Evolutionary conservation across 345 rosid genomes (phyloP), one percentile per base, ranked within the genome.

Genomic region (Aquilaria malaccensis): DNA sequence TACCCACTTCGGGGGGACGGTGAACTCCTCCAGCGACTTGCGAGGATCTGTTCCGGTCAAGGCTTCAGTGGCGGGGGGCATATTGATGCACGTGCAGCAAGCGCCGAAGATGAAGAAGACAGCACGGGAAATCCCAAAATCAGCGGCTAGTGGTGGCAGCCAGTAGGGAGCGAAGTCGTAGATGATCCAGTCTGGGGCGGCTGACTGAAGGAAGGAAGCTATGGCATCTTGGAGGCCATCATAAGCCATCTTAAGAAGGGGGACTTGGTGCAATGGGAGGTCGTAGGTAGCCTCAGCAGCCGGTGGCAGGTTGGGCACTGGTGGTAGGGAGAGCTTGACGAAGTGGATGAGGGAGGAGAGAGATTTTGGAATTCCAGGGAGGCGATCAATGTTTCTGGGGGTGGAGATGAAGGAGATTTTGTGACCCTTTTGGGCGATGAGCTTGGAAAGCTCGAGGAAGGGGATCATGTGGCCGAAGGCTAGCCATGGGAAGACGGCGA

Each of bases 331-430:
- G 58, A 55, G 41, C 11, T 55, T 31, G 3, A 55, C 41, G 0
- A 55, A 31, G 43, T 31, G 33, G 12, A 55, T 55, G 58, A 37
- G 12, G n/a, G 58, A 13, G 31, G 58, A 30, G 11, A 55, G 41
- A 11, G 12, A 30, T 55, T 11, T 11, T 7, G 58, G 41, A 33
- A 55, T 13, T 55, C 30, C 30, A 1, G 58, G 58, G 58, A 55
- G 58, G n/a, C 58, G 58, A 2, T 30, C 13, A 11, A 55, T 55
- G 58, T 55, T 55, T 5, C 41, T 33, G 13, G 41, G 43, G 43
- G 58, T 55, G 37, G 58, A 55, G 13, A 55, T 55, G 41, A 7
- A 55, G 58, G 58, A 55, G 58, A 55, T 55, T 55, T 55, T 9
- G 58, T 55, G 58, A 11, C 58, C 58, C 37, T 55, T 55, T 55